Base-by-base conservation (phyloP, 495 filamentous ascomycete species). In the Cenococcum geophilum region DNA sequence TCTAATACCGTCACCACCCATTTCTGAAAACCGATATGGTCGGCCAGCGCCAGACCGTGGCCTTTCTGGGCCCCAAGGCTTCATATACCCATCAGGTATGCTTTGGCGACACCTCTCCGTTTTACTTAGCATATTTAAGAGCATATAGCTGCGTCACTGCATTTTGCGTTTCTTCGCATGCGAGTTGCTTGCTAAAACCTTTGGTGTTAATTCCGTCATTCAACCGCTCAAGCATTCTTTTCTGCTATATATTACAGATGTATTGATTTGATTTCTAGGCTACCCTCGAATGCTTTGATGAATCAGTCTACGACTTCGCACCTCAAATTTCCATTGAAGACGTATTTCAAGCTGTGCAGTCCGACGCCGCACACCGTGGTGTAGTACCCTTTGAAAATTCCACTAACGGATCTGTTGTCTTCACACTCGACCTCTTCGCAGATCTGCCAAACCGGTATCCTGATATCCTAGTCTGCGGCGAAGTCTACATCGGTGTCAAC, bases 351-450 rank as follows among this genome's bases (percentile, higher is more conserved):
- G 79, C 82, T 16, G 86, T 96, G 20, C 91, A 96, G 72, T 76
- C 79, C 14, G 74, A 80, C 59, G 60, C 71, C 22, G 79, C 80
- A 0, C 73, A 78, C 60, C 87, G 83, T 68, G 92, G 91, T 61
- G 88, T 98, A 4, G 89, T 97, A 16, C 93, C 93, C 32, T 92
- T 95, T 75, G 93, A 98, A 74, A 98, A 98, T 75, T 92, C 87
- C 10, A 91, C 91, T 65, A 95, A 97, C 74, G 93, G 93, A 62
- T 84, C 85, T 47, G 95, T 98, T 43, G 83, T 92, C 23, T 83
- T 86, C 70, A 96, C 91, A 0, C 82, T 98, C 8, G 92, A 96
- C 72, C 82, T 91, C 56, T 80, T 98, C 57, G 89, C 89, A 62
- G 91, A 95, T 74, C 79, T 86, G 36, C 71, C 75, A 25, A 66